A percentile compares a stretch with the other conserved stretches of the same genome.
phyloP scores from a whole-genome alignment of 257 asterid species.

The Solanum paucissectum region DNA sequence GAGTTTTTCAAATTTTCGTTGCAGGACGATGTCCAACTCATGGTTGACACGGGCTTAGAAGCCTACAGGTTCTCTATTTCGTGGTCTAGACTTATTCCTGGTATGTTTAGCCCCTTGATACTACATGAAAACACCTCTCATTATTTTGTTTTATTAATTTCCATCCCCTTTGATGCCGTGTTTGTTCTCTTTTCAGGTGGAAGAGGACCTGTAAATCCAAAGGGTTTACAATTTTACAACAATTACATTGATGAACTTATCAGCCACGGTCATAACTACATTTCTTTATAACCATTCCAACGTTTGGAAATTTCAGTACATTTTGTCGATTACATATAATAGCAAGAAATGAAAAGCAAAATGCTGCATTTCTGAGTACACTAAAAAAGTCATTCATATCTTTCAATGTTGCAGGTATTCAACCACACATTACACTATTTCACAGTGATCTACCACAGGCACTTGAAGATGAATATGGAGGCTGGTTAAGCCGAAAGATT shows the following conservation, averaged over 20 bases:
- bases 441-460: conserved; percentile 51
- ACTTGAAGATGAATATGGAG: conserved; percentile 46
- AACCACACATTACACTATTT: conserved; percentile 37
- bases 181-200: conserved; percentile 11
- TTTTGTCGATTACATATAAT: neutral
- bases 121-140: neutral
- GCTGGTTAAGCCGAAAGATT: conserved; percentile 39
- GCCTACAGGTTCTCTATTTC: conserved; percentile 1
- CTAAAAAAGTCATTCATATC: neutral
- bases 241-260: conserved; percentile 38
- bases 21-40: neutral
- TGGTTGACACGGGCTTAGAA: neutral
- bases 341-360: neutral
- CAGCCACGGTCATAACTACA: conserved; percentile 12
- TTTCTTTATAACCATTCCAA: conserved; percentile 4
- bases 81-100: conserved; percentile 21
- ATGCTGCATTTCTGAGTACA: neutral
- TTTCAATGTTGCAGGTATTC: conserved; percentile 30
- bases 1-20: neutral
- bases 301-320: conserved; percentile 17
- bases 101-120: neutral
- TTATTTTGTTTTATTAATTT: neutral
- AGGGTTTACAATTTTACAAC: conserved; percentile 39
- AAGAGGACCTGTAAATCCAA: conserved; percentile 15
- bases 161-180: conserved; percentile 7